phyloP scores from a whole-genome alignment of 2,329 filamentous ascomycete species.

The Phoma sp. region DNA sequence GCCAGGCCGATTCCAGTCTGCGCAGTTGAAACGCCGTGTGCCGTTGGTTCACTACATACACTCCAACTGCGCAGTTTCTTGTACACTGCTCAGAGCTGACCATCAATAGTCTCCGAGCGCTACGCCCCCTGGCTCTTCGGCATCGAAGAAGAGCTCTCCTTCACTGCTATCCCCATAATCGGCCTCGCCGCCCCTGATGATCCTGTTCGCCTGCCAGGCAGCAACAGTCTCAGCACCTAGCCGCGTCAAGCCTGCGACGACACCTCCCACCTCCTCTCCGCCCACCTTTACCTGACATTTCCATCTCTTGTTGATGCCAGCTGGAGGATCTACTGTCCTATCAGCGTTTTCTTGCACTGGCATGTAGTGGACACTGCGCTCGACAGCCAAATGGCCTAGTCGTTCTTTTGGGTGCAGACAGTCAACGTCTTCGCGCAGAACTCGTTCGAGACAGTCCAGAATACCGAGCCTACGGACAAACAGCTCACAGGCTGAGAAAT shows the following conservation, averaged over 20 bases:
- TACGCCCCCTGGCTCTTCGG: not conserved
- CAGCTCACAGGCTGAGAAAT: slow-evolving; percentile 55
- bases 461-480: slow-evolving; percentile 72
- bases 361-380: slow-evolving; percentile 62
- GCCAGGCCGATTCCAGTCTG: not conserved
- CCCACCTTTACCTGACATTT: slow-evolving; percentile 46
- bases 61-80: not conserved
- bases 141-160: slow-evolving; percentile 14
- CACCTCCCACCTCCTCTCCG: slow-evolving; percentile 38
- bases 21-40: not conserved
- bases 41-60: not conserved
- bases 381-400: slow-evolving; percentile 64
- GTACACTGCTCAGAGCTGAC: not conserved
- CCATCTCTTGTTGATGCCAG: slow-evolving; percentile 23
- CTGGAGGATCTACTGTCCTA: not conserved
- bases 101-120: not conserved
- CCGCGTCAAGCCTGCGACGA: slow-evolving; percentile 41
- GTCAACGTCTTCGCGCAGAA: slow-evolving; percentile 56
- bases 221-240: slow-evolving; percentile 49
- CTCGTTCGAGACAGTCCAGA: slow-evolving; percentile 64
- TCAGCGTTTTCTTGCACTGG: slow-evolving; percentile 14
- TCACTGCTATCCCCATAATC: slow-evolving; percentile 9
- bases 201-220: slow-evolving; percentile 39
- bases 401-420: slow-evolving; percentile 74
- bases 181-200: slow-evolving; percentile 25